Evolutionary conservation across 73 alveolate genomes (phyloP), one percentile per base, ranked within the genome.

Genomic region (Symbiodinium natans): DNA sequence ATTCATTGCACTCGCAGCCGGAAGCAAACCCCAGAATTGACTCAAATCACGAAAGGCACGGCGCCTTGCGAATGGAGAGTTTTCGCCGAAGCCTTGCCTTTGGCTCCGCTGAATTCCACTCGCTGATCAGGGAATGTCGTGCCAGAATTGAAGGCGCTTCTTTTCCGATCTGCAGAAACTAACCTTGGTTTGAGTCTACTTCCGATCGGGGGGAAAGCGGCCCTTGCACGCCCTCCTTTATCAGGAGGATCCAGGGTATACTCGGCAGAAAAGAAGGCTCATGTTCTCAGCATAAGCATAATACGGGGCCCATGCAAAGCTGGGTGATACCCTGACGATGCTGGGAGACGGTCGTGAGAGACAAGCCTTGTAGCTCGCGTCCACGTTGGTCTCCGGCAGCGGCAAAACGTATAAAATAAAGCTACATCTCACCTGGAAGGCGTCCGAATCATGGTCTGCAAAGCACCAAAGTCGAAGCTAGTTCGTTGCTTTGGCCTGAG

Each of bases 1-100:
- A 31, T 86, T 41, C 36, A 59, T 59, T 34, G 23, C 8, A 10
- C 38, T 9, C 17, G 38, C 38, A 9, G 29, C 25, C 38, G 82
- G 9, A 31, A 63, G 33, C 75, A 59, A 59, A 13, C 33, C 75
- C 27, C 75, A 19, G 63, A 17, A 48, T 48, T 8, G 17, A 10
- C 17, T 48, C 17, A 10, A 10, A 10, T 48, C 63, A 48, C 63
- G 63, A 17, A 48, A 48, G 63, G 63, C 63, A 8, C 85, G 5
- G 38, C 54, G 95, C 95, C 95, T 90, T 90, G 11, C 88, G 75
- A 13, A 90, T 68, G 36, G 97, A 68, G 23, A 90, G 88, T 54
- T 90, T 90, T 25, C 88, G 87, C 39, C 97, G 97, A 41, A 90
- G 88, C 52, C 29, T 15, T 36, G 97, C 97, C 97, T 90, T 0